phyloP scores from a whole-genome alignment of 495 filamentous ascomycete genomes.

The Barbatosphaeria neglecta region DNA sequence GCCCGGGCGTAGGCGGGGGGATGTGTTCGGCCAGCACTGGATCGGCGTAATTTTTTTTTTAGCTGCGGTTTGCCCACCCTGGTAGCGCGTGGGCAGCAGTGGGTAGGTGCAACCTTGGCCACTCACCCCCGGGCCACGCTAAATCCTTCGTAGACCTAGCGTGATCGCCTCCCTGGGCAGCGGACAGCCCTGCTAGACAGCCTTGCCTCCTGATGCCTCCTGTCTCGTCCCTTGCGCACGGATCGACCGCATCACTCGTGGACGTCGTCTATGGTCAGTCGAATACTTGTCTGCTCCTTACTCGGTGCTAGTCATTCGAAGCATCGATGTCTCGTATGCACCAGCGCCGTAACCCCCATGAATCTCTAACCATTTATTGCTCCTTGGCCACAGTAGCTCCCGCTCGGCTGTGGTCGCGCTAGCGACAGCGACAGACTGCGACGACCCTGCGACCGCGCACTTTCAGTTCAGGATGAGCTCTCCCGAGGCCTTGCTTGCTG shows the following conservation, averaged over 20 bases:
- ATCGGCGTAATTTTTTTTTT: too few species aligned
- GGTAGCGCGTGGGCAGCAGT: too few species aligned
- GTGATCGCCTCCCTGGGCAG: too few species aligned
- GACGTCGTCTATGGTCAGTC: too few species aligned
- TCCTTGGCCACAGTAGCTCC: not conserved
- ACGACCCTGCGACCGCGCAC: not conserved
- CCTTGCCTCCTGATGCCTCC: not conserved
- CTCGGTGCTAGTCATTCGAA: not conserved
- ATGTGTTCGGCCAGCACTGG: too few species aligned
- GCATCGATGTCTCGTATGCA: not conserved
- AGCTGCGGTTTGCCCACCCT: too few species aligned
- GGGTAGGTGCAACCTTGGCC: too few species aligned
- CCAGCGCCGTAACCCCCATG: not conserved
- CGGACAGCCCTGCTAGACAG: too few species aligned
- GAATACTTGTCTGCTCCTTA: not conserved
- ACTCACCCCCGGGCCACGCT: too few species aligned
- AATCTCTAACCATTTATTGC: not conserved
- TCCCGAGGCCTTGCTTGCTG: not conserved
- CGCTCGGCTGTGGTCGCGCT: not conserved
- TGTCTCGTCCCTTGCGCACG: not conserved
- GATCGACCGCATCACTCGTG: too few species aligned
- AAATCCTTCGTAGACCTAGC: too few species aligned
- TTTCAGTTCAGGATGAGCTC: conserved; percentile 1
- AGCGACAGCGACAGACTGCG: not conserved
- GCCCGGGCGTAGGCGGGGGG: too few species aligned